Evolutionary conservation across 1,284 basidiomycete species (phyloP).

Genomic region (Ceratobasidium sp.): DNA sequence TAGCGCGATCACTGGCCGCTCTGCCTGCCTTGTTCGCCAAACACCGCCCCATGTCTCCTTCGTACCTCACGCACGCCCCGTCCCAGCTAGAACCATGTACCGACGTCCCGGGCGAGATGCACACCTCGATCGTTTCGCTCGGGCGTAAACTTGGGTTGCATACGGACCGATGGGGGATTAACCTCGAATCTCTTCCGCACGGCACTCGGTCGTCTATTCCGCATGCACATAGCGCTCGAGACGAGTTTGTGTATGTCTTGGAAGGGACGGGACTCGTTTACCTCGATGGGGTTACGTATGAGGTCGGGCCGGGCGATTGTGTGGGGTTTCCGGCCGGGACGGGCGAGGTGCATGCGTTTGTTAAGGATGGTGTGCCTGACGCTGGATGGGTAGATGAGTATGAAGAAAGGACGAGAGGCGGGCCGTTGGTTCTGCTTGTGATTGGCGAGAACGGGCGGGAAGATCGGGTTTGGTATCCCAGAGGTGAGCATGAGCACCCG

Average conservation of each 20-base stretch:
- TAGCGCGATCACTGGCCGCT: conserved; percentile 10
- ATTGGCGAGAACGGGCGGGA: conserved; percentile 47
- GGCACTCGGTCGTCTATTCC: conserved; percentile 46
- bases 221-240: conserved; percentile 44
- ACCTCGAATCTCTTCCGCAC: conserved; percentile 47
- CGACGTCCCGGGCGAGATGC: conserved; percentile 35
- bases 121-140: conserved; percentile 6
- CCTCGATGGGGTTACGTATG: conserved; percentile 46
- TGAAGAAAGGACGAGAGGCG: conserved; percentile 43
- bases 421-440: conserved; percentile 46
- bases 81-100: background rate
- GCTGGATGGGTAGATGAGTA: conserved; percentile 41
- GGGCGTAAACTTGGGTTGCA: conserved; percentile 11
- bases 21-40: background rate
- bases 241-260: conserved; percentile 47
- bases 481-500: conserved; percentile 28
- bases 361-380: conserved; percentile 45
- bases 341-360: conserved; percentile 47
- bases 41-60: background rate
- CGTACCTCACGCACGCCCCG: conserved; percentile 10
- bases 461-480: conserved; percentile 46
- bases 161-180: conserved; percentile 42
- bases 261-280: conserved; percentile 46
- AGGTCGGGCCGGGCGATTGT: conserved; percentile 46
- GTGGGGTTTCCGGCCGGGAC: conserved; percentile 48